Evolutionary conservation across 1,284 basidiomycete species (phyloP).

Genomic region (Athelia sp.): DNA sequence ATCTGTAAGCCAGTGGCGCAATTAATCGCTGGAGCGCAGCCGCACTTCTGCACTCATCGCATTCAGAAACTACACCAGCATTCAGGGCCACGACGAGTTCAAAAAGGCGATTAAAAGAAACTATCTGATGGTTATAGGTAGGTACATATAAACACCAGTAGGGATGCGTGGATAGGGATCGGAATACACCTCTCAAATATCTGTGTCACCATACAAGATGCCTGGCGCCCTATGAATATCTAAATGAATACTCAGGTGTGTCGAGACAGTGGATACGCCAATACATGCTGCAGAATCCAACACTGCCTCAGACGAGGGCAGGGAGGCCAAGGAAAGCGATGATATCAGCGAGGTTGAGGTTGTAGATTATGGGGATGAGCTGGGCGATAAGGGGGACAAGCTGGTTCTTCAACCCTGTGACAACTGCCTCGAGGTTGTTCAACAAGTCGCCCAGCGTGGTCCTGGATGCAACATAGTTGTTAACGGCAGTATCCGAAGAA

Average conservation of each 20-base stretch:
- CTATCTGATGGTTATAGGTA: too few relatives aligned
- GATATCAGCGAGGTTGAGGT: constrained; percentile 10
- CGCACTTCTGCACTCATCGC: too few relatives aligned
- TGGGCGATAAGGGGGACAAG: constrained; percentile 13
- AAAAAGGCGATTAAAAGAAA: too few relatives aligned
- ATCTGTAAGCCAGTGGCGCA: too few relatives aligned
- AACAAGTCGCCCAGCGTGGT: constrained; percentile 23
- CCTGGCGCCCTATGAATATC: background rate
- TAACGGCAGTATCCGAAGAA: background rate
- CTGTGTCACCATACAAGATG: background rate
- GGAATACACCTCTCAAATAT: background rate
- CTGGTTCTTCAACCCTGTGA: constrained; percentile 21
- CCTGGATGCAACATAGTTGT: constrained; percentile 7
- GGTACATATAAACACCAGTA: too few relatives aligned
- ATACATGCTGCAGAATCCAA: background rate
- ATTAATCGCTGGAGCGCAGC: too few relatives aligned
- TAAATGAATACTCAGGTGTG: background rate
- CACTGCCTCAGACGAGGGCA: background rate
- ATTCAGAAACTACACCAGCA: too few relatives aligned
- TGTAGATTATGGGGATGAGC: constrained; percentile 12
- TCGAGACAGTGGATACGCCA: background rate
- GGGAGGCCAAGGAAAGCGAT: constrained; percentile 1
- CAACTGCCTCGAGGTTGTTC: constrained; percentile 20
- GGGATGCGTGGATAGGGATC: too few relatives aligned
- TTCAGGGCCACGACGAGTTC: too few relatives aligned